Percentiles rank a stretch among this genome's conserved stretches.
These are phyloP conservation scores for Ascochyta fabae DNA, from an alignment of 2,329 filamentous ascomycete species.

Conservation along the genomic window DNA sequence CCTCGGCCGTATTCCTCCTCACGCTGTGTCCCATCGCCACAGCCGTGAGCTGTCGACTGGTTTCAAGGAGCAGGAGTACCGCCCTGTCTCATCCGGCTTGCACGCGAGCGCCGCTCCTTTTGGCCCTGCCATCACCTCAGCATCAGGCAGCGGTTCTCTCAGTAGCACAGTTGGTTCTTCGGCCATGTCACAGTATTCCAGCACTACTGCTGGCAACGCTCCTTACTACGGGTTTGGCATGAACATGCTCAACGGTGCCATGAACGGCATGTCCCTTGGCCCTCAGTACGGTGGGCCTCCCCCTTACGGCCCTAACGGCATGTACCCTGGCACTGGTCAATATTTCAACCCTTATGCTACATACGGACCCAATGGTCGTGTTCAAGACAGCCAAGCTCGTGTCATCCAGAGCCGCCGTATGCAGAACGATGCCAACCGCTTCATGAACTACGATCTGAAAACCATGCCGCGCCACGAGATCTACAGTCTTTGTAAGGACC, in stretches of 20 bases:
- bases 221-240: conserved; percentile 63
- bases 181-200: conserved; percentile 43
- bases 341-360: conserved; percentile 42
- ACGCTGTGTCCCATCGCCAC: conserved; percentile 70
- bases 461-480: conserved; percentile 77
- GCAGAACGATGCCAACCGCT: conserved; percentile 73
- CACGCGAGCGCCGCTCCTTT: conserved; percentile 83
- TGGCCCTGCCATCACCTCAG: conserved; percentile 64
- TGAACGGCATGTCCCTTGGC: conserved; percentile 65
- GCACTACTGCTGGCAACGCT: conserved; percentile 24
- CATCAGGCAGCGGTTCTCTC: conserved; percentile 27
- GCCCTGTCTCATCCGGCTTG: conserved; percentile 73
- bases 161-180: conserved; percentile 39
- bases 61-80: conserved; percentile 56
- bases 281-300: conserved; percentile 48
- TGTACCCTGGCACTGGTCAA: conserved; percentile 30
- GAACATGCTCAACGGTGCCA: conserved; percentile 70
- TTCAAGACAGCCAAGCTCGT: conserved; percentile 76
- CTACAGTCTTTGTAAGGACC: conserved; percentile 92
- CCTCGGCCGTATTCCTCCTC: conserved; percentile 77
- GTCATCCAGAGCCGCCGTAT: conserved; percentile 77
- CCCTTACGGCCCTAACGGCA: conserved; percentile 29
- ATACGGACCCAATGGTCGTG: conserved; percentile 56
- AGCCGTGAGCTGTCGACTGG: conserved; percentile 71
- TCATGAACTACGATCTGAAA: conserved; percentile 82